Evolutionary conservation across 768 basidiomycete genomes (phyloP).

Genomic region (Agaricus bisporus): DNA sequence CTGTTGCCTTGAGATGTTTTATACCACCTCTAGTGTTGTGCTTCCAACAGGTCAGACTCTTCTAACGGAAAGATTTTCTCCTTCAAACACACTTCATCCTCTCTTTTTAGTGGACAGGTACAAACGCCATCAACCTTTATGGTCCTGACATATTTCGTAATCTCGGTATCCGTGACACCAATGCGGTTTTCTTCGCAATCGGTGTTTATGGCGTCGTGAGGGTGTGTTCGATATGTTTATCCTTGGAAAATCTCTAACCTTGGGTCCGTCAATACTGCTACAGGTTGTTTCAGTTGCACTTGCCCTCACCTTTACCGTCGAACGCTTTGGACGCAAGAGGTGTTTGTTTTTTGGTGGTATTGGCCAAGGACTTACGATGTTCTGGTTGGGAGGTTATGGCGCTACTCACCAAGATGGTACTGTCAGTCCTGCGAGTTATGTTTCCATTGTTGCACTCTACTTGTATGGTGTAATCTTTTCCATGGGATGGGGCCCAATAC

Average conservation of each 20-base stretch:
- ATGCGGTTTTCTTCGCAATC: slow-evolving; percentile 41
- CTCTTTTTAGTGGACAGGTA: slow-evolving; percentile 30
- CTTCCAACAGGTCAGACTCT: slow-evolving; percentile 26
- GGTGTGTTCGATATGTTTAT: slow-evolving; percentile 11
- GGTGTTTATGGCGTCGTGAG: slow-evolving; percentile 35
- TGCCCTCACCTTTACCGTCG: slow-evolving; percentile 39
- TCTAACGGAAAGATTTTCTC: neutral
- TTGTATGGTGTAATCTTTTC: slow-evolving; percentile 42
- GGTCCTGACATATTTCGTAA: slow-evolving; percentile 43
- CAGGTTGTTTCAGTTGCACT: slow-evolving; percentile 35
- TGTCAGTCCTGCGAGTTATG: slow-evolving; percentile 33
- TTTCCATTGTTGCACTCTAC: slow-evolving; percentile 41
- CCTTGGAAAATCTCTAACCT: neutral
- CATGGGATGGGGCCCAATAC: slow-evolving; percentile 32
- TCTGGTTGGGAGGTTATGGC: slow-evolving; percentile 38
- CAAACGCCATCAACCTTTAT: neutral
- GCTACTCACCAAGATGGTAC: slow-evolving; percentile 25
- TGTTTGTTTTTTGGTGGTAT: slow-evolving; percentile 45
- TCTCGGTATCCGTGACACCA: slow-evolving; percentile 39
- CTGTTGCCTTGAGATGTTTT: slow-evolving; percentile 34
- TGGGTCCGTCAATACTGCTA: slow-evolving; percentile 7
- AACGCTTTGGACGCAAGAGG: slow-evolving; percentile 40
- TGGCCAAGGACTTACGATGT: slow-evolving; percentile 41
- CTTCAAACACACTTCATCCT: too few species aligned
- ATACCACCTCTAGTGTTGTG: slow-evolving; percentile 43